Base-by-base conservation (phyloP, 1,139 yeast species). In the Pneumocystis sp. region DNA sequence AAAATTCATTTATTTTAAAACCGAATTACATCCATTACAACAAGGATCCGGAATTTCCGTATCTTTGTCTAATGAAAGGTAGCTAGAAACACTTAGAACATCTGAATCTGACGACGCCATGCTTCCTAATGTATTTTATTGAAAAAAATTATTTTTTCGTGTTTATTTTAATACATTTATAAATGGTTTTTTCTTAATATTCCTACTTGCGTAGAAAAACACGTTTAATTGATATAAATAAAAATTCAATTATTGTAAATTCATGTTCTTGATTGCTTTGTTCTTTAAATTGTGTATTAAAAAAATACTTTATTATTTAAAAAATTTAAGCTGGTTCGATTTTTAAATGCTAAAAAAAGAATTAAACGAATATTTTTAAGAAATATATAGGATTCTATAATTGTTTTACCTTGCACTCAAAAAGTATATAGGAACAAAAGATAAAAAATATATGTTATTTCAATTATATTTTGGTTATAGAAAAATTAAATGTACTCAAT, bases 21-120 rank as follows among this genome's bases (percentile, higher is more conserved):
- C 61, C 40, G 25, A 39, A 39, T 42, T 42, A 25, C 61, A 59
- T 10, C 61, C 61, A 59, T 59, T 59, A 42, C 61, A 59, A 42
- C 31, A 21, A 42, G 61, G 61, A 42, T 59, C 61, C 1, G 29
- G 21, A 39, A 39, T 42, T 39, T 21, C 37, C 5, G 61, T 15
- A 39, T 59, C 40, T 37, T 12, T 12, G 25, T 59, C 61, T 10
- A 31, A 15, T 50, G 57, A 50, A 12, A 25, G 34, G 12, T 25
- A 25, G 8, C 57, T 15, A 25, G 57, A 50, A 50, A 50, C 57
- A 50, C 31, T 29, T 50, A 50, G 10, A 29, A 25, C 17, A 50
- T 50, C n/a, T 2, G 40, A 12, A 3, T 59, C 61, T 10, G 31
- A 21, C 3, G 31, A 10, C 6, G 25, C 31, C 61, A 39, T 42